Evolutionary conservation across 495 filamentous ascomycete genomes (phyloP).

Genomic region (Cercophora samala): DNA sequence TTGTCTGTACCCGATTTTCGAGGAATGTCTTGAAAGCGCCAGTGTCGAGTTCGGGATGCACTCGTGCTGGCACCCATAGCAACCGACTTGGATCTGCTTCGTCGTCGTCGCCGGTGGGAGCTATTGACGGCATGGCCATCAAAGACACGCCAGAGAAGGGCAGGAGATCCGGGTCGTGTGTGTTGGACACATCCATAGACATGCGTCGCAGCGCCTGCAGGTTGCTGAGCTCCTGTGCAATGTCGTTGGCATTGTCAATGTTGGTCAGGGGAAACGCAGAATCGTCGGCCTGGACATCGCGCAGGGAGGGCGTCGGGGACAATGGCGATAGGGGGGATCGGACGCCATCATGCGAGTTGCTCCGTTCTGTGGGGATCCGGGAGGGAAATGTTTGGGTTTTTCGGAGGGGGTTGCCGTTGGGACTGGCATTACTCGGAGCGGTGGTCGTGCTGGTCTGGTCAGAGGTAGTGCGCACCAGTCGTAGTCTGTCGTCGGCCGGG

Average conservation of each 20-base stretch:
- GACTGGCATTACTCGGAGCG: slow-evolving; percentile 9
- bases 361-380: slow-evolving; percentile 45
- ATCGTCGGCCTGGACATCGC: slow-evolving; percentile 57
- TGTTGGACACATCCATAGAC: slow-evolving; percentile 95
- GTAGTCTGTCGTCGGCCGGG: slow-evolving; percentile 36
- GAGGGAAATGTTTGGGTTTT: slow-evolving; percentile 39
- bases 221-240: slow-evolving; percentile 93
- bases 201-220: slow-evolving; percentile 91
- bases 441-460: slow-evolving; percentile 32
- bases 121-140: slow-evolving; percentile 64
- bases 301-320: slow-evolving; percentile 59
- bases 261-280: slow-evolving; percentile 82
- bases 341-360: slow-evolving; percentile 49
- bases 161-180: slow-evolving; percentile 89
- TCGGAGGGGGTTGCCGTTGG: slow-evolving; percentile 28
- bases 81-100: slow-evolving; percentile 85
- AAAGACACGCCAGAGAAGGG: slow-evolving; percentile 63
- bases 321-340: slow-evolving; percentile 45
- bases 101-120: slow-evolving; percentile 71
- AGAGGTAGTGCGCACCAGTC: slow-evolving; percentile 44
- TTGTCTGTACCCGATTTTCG: slow-evolving; percentile 84
- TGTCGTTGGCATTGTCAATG: slow-evolving; percentile 87
- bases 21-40: slow-evolving; percentile 96
- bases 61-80: slow-evolving; percentile 92
- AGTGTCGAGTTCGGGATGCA: slow-evolving; percentile 93